Evolutionary conservation across 768 basidiomycete genomes (phyloP), one percentile per base, ranked within the genome.

Genomic region (Phlebiopsis gigantea): DNA sequence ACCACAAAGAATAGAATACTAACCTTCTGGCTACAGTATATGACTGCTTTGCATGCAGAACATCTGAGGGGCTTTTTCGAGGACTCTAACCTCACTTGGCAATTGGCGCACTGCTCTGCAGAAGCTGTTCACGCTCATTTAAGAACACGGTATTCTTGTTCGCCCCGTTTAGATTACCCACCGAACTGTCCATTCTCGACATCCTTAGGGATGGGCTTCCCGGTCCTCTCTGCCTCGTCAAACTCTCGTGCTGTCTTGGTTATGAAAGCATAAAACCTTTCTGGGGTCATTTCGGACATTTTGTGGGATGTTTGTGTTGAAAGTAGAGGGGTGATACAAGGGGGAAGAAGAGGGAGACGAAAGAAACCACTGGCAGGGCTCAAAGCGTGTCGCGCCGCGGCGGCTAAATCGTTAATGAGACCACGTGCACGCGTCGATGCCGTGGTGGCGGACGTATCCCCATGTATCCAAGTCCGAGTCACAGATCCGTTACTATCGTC

Each of bases 11-110:
- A n/a, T n/a, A n/a, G 14, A 5, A 19, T 12, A 41, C 43, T 7
- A 41, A 61, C 66, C 56, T 63, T 51, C 46, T 58, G 47, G 52
- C 62, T 65, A 51, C 63, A 66, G 50, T 68, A 68, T 5, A 64
- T 57, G 10, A 62, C 55, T 2, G 66, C 54, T 49, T 68, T 66
- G 48, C 66, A 68, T 10, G 62, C 65, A 14, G 59, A 54, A 41
- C 63, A 66, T 44, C 43, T 44, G 6, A 5, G 7, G 7, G 49
- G 30, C 14, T 30, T 34, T 28, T 51, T 9, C 14, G 49, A 29
- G 15, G 49, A 21, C 15, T 10, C 10, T 25, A 30, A 30, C 10
- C 31, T 15, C 29, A 12, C 25, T 28, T 12, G 25, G 22, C 49
- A 51, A 14, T 22, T n/a, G 8, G 19, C 30, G 49, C 49, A 51